A percentile compares a stretch with the other conserved stretches of the same genome.
Evolutionary conservation across 176 grass and related monocot species (phyloP).

Genomic region (Zea luxurians): DNA sequence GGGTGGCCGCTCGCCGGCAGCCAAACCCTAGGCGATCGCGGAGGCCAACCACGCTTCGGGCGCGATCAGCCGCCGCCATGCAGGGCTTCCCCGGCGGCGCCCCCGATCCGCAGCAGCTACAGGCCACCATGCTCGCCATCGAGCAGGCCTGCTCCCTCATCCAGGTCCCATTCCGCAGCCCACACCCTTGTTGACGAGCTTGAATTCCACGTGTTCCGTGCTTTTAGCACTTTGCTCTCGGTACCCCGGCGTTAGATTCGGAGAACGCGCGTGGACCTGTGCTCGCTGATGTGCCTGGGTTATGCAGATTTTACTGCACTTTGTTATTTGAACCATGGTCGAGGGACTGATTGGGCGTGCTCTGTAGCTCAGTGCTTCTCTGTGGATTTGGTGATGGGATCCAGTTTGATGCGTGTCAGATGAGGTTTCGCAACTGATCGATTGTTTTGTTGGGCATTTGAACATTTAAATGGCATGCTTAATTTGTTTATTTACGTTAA

Average conservation of each 20-base stretch:
- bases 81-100: slow-evolving; percentile 74
- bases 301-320: neutral
- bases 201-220: slow-evolving; percentile 5
- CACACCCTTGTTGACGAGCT: neutral
- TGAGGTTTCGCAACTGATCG: slow-evolving; percentile 20
- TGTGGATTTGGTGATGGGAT: slow-evolving; percentile 16
- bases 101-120: slow-evolving; percentile 66
- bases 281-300: neutral
- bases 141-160: slow-evolving; percentile 86
- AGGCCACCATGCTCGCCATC: slow-evolving; percentile 79
- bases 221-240: slow-evolving; percentile 18
- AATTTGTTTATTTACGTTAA: slow-evolving; percentile 11
- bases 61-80: slow-evolving; percentile 49
- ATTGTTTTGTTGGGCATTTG: slow-evolving; percentile 5
- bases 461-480: neutral
- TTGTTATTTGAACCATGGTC: slow-evolving; percentile 1
- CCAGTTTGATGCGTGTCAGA: slow-evolving; percentile 7
- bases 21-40: slow-evolving; percentile 39
- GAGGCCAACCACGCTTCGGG: slow-evolving; percentile 8
- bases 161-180: slow-evolving; percentile 51
- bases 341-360: neutral
- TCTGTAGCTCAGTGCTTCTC: slow-evolving; percentile 18
- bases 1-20: slow-evolving; percentile 33
- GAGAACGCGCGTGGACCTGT: slow-evolving; percentile 5
- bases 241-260: slow-evolving; percentile 33